phyloP scores from a whole-genome alignment of 129 eudicot species.

The Logfia minima region DNA sequence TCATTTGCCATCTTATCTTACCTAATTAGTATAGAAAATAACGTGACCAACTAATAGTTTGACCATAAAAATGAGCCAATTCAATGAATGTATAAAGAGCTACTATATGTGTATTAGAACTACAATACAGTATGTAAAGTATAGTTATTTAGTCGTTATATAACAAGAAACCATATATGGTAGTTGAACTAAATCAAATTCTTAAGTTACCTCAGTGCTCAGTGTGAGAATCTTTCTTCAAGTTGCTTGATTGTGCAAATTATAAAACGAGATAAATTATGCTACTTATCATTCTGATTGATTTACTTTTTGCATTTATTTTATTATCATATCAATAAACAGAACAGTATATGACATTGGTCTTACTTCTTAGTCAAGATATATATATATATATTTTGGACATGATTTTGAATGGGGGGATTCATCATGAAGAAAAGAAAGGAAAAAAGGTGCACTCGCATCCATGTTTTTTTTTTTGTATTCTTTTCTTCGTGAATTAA shows the following conservation, averaged over 20 bases:
- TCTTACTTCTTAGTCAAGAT: background rate
- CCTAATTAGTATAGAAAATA: too few species aligned
- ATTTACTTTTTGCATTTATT: background rate
- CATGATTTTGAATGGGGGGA: conserved; percentile 6
- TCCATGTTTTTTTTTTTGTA: background rate
- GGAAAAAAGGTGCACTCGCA: conserved; percentile 3
- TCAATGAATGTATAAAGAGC: too few species aligned
- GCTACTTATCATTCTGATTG: background rate
- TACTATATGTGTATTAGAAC: too few species aligned
- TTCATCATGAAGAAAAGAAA: conserved; percentile 3
- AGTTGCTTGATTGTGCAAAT: background rate
- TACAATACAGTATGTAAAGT: too few species aligned
- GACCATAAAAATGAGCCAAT: too few species aligned
- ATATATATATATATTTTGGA: background rate
- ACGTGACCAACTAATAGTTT: too few species aligned
- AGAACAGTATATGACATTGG: background rate
- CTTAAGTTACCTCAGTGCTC: background rate
- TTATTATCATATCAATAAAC: background rate
- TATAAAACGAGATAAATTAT: background rate
- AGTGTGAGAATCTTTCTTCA: background rate
- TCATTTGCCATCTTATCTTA: too few species aligned
- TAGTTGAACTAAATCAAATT: too few species aligned
- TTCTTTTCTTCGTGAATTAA: background rate
- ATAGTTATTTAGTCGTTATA: too few species aligned
- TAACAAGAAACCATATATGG: too few species aligned